A percentile compares a stretch with the other conserved stretches of the same genome.
Conservation (phyloP, 1,139 yeast genomes). For the Wickerhamomyces sp. region DNA sequence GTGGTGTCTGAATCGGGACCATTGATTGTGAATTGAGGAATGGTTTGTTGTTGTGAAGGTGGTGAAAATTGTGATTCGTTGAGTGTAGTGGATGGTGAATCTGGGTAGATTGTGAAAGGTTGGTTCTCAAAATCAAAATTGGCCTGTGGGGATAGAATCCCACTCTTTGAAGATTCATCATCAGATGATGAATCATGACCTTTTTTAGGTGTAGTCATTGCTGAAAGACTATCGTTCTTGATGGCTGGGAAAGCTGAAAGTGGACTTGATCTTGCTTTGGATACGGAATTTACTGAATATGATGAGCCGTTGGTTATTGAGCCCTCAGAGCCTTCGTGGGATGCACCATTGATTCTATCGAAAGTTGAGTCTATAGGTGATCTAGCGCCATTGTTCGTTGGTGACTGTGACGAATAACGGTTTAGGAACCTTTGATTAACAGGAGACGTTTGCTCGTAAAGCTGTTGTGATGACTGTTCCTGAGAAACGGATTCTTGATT, state of each 20-base stretch:
- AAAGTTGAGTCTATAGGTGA: not conserved
- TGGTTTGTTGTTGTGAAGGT: not conserved
- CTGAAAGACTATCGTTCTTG: not conserved
- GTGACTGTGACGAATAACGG: not conserved
- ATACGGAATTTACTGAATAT: no score
- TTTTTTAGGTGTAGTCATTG: not conserved
- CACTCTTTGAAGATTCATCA: constrained; percentile 16
- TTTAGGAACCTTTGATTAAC: not conserved
- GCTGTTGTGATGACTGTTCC: not conserved
- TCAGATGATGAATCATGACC: constrained; percentile 5
- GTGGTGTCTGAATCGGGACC: constrained; percentile 5
- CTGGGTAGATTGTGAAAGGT: not conserved
- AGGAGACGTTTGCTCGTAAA: not conserved
- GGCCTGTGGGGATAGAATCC: constrained; percentile 14
- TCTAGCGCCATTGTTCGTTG: not conserved
- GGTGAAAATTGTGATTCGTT: not conserved
- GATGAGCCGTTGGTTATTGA: no score
- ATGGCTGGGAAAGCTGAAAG: not conserved
- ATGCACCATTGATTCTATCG: not conserved
- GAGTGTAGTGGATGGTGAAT: not conserved
- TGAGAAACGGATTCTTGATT: not conserved
- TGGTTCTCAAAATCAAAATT: constrained; percentile 4
- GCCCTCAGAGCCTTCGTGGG: not conserved
- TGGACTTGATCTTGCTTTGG: no score
- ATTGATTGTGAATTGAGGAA: constrained; percentile 13